phyloP scores from a whole-genome alignment of 192 early-diverging fungal genomes.

The Funneliformis geosporum region DNA sequence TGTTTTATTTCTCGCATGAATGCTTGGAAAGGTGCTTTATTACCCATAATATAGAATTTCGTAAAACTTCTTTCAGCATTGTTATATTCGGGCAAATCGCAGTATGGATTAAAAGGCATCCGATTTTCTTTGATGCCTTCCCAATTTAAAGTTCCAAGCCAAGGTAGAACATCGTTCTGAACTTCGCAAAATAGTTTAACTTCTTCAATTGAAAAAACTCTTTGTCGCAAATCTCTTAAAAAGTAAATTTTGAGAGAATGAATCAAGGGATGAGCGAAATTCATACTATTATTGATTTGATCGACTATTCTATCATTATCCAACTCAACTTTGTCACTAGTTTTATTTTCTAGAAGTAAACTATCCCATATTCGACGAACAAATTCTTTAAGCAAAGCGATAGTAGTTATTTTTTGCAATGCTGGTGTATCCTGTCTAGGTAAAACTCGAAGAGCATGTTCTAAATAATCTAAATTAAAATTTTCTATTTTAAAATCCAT shows the following conservation, averaged over 20 bases:
- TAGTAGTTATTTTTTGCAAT: constrained; percentile 26
- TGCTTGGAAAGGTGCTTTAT: not conserved
- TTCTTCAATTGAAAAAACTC: constrained; percentile 20
- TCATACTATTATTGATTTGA: constrained; percentile 6
- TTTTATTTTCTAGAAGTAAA: not conserved
- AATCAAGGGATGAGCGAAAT: not conserved
- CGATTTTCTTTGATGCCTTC: constrained; percentile 6
- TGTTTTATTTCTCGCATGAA: not conserved
- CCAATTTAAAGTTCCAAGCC: constrained; percentile 23
- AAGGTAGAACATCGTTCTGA: constrained; percentile 14
- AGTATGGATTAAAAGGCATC: constrained; percentile 29
- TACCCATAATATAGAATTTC: not conserved
- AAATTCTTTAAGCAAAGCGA: constrained; percentile 33
- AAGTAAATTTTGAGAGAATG: constrained; percentile 31
- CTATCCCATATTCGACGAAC: constrained; percentile 21
- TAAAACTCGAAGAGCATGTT: not conserved
- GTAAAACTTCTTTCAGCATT: constrained; percentile 2
- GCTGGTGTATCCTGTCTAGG: not conserved
- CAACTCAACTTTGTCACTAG: not conserved
- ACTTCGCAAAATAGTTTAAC: constrained; percentile 23
- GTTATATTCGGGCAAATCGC: not conserved
- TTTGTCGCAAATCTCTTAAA: constrained; percentile 12
- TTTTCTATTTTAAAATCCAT: not conserved
- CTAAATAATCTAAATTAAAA: not conserved
- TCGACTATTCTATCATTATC: not conserved